Base-by-base conservation (phyloP, 2,329 filamentous ascomycete species). In the Didymella lethalis region DNA sequence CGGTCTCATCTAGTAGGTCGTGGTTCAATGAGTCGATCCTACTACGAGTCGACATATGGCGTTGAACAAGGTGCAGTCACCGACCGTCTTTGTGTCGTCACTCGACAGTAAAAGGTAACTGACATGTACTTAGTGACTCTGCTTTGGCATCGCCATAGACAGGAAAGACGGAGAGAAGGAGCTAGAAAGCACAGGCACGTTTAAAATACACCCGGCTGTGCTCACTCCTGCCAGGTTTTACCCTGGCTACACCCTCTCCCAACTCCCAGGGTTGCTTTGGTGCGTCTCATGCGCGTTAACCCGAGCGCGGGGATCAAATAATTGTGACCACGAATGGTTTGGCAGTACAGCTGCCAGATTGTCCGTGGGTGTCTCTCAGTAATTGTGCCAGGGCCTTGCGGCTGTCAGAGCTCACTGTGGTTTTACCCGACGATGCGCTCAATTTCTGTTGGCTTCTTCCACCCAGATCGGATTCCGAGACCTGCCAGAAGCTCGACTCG, bases 391-490 rank as follows among this genome's bases (percentile, higher is more conserved):
- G 45, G 70, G 64, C 68, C 64, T 64, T 66, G 36, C 61, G 65
- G 67, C 61, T 75, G 48, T 74, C 71, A 67, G 66, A 66, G 59
- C 43, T 3, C 7, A 44, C 23, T 14, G 23, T 25, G 41, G 41
- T 26, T 28, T 44, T 32, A 45, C 63, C 55, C 34, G 31, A 66
- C 50, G 54, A 57, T 62, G 49, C 6, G 48, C 60, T 67, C 65
- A 58, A 73, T 70, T 57, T 71, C 72, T 68, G 70, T 71, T 71
- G 73, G 68, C 73, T 71, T 73, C 71, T 75, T 71, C 57, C 70
- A 64, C 62, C 59, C 25, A 57, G 47, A 41, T 67, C 14, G 62
- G 62, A 65, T 53, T 66, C 63, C 47, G 55, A 62, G 69, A 69
- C 50, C 57, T 66, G 59, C 64, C 54, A 61, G 51, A 57, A 63